These are phyloP conservation scores for Candida sp. DNA, from an alignment of 1,139 yeast genomes.

Conservation along the genomic window DNA sequence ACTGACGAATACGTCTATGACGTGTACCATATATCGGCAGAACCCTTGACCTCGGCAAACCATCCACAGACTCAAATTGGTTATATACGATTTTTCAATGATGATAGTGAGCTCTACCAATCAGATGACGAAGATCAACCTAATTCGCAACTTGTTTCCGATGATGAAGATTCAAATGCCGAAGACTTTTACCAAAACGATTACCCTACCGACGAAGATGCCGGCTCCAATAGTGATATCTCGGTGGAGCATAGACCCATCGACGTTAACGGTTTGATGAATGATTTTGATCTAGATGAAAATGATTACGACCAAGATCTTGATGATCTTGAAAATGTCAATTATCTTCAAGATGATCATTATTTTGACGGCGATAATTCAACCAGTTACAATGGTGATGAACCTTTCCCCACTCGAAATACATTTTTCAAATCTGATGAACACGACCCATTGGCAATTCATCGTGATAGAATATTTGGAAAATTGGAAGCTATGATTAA, in stretches of 20 bases:
- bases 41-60: conserved; percentile 49
- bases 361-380: conserved; percentile 14
- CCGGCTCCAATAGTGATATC: conserved; percentile 28
- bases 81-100: conserved; percentile 65
- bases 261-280: conserved; percentile 11
- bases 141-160: conserved; percentile 27
- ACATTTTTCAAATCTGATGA: conserved; percentile 50
- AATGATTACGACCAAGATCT: conserved; percentile 16
- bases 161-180: conserved; percentile 53
- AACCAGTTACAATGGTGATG: conserved; percentile 10
- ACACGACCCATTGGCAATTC: conserved; percentile 59
- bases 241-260: conserved; percentile 27
- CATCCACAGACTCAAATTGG: conserved; percentile 57
- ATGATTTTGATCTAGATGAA: conserved; percentile 17
- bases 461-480: conserved; percentile 61
- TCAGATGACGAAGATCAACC: conserved; percentile 49
- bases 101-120: conserved; percentile 44
- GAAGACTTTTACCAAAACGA: conserved; percentile 92
- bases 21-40: conserved; percentile 51
- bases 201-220: conserved; percentile 92
- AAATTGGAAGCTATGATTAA: conserved; percentile 48
- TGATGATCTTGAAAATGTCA: conserved; percentile 24
- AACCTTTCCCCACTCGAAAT: conserved; percentile 31
- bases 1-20: conserved; percentile 86
- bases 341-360: conserved; percentile 20